These are phyloP conservation scores for Nothopassalora personata DNA, from an alignment of 2,329 filamentous ascomycete genomes.

Conservation along the genomic window DNA sequence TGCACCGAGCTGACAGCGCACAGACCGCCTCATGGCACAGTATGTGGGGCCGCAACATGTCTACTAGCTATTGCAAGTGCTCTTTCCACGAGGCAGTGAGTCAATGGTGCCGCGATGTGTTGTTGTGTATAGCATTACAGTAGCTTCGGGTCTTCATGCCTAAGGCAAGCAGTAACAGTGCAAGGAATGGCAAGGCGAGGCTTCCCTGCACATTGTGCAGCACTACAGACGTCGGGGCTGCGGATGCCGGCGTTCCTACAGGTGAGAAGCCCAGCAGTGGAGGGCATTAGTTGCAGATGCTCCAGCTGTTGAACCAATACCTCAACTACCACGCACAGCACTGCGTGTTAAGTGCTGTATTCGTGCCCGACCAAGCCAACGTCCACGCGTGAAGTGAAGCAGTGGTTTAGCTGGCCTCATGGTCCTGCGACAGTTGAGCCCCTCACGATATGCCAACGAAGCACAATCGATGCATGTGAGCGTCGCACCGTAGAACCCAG, in stretches of 20 bases:
- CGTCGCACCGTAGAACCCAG: not conserved
- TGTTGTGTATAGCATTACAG: constrained; percentile 1
- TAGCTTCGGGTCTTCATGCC: constrained; percentile 7
- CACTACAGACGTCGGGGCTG: not conserved
- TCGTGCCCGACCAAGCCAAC: not conserved
- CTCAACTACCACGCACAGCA: not conserved
- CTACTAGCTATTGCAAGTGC: not conserved
- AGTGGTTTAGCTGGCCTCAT: not conserved
- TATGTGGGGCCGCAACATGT: not conserved
- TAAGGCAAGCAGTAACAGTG: constrained; percentile 3
- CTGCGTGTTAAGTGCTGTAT: not conserved
- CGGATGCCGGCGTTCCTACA: constrained; percentile 3
- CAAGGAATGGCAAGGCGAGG: constrained; percentile 4
- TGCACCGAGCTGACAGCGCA: constrained; percentile 5
- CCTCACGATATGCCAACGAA: constrained; percentile 1
- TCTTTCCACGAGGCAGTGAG: not conserved
- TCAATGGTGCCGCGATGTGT: not conserved
- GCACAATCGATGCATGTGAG: not conserved
- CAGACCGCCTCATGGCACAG: not conserved
- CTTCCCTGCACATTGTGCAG: constrained; percentile 3
- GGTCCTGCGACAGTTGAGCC: not conserved
- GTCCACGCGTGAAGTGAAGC: not conserved
- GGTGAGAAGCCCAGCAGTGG: not conserved
- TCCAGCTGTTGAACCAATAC: constrained; percentile 1
- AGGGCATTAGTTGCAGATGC: not conserved